phyloP scores from a whole-genome alignment of 2,329 filamentous ascomycete species.

The Bretziella fagacearum region DNA sequence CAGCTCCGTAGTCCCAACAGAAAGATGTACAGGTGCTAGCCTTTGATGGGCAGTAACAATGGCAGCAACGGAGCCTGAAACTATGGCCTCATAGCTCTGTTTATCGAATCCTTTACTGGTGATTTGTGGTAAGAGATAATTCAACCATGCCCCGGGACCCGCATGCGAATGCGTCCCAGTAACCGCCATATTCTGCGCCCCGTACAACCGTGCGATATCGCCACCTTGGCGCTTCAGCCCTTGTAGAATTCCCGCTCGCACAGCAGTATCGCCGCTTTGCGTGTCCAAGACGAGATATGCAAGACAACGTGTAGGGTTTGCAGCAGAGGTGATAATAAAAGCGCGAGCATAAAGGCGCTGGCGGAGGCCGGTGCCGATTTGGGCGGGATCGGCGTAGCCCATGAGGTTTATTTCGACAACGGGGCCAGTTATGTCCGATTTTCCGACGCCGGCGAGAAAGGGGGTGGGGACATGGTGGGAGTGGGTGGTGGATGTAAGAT shows the following conservation, averaged over 20 bases:
- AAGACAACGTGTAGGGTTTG: slow-evolving; percentile 52
- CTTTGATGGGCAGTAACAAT: slow-evolving; percentile 58
- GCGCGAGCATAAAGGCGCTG: slow-evolving; percentile 79
- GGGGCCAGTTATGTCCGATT: slow-evolving; percentile 48
- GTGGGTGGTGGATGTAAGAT: background rate
- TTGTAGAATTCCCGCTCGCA: slow-evolving; percentile 72
- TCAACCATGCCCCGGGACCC: slow-evolving; percentile 82
- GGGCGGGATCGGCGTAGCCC: slow-evolving; percentile 75
- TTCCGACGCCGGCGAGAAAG: slow-evolving; percentile 39
- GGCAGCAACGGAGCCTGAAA: slow-evolving; percentile 67
- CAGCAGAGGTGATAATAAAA: slow-evolving; percentile 63
- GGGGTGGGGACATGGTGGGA: background rate
- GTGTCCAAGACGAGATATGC: slow-evolving; percentile 80
- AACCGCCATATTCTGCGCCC: slow-evolving; percentile 66
- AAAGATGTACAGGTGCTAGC: slow-evolving; percentile 42
- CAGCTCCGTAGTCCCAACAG: slow-evolving; percentile 43
- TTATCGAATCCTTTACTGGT: slow-evolving; percentile 73
- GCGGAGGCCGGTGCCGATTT: slow-evolving; percentile 66
- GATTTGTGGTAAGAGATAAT: slow-evolving; percentile 84
- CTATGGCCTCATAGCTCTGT: slow-evolving; percentile 77
- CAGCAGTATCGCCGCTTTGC: slow-evolving; percentile 73
- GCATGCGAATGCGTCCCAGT: slow-evolving; percentile 89
- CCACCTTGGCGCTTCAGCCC: slow-evolving; percentile 51
- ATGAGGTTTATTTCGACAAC: slow-evolving; percentile 84
- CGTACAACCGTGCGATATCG: slow-evolving; percentile 55